Base-by-base conservation (phyloP, 2,329 filamentous ascomycete species). In the Zymoseptoria ardabiliae region DNA sequence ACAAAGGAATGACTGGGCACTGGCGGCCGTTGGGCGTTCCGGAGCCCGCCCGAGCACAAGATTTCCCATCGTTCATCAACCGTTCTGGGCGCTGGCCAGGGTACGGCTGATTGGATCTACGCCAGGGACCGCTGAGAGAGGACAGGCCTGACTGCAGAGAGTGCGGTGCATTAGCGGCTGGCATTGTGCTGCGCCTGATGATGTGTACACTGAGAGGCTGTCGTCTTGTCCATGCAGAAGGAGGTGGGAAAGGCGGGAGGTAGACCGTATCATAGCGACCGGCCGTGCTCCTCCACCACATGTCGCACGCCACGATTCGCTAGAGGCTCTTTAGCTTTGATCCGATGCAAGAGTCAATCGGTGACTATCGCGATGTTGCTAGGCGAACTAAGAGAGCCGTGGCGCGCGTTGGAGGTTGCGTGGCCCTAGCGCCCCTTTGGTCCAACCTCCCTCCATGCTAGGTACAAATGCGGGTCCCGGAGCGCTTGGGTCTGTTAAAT, bases 401-500 rank as follows among this genome's bases (percentile, higher is more conserved):
- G 35, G 35, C 35, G 35, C 17, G 35, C 35, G 11, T 17, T 41
- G 35, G 35, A 41, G 35, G 35, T 45, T 45, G 35, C 35, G 35
- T 45, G 35, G 35, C 35, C 35, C 35, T 45, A 45, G 35, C 35
- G 35, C 35, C 35, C 35, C 35, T 45, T 45, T 13, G 35, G 35
- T 45, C 35, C 35, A 45, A 45, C 35, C 35, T 45, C 35, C 13
- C 13, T 45, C 11, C 35, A 45, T n/a, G 35, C 35, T 28, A 28
- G 25, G 7, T 45, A 45, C 35, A 13, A 45, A 45, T 45, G 35
- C 35, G 35, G 56, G 61, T 45, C 55, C 61, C 35, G 48, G 45
- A 13, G 30, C 57, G 57, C 53, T 55, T 58, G 53, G 25, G 41
- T 56, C 41, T 23, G 54, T 63, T 67, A 66, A 65, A 66, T 67